phyloP scores from a whole-genome alignment of 169 alveolate genomes.

The Eimeria nieschulzi region DNA sequence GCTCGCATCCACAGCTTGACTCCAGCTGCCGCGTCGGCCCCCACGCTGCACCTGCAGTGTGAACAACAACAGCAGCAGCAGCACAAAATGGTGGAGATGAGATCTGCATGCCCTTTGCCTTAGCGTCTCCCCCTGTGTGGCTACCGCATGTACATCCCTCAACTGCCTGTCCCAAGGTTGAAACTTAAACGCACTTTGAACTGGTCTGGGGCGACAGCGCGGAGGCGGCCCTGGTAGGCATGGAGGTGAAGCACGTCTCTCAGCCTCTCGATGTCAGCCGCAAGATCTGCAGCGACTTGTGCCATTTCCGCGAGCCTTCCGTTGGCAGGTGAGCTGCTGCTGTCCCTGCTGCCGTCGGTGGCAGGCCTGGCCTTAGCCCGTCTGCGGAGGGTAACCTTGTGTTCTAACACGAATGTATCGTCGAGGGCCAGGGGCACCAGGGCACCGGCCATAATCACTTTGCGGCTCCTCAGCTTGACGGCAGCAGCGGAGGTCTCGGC shows the following conservation, averaged over 20 bases:
- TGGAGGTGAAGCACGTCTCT: conserved; percentile 33
- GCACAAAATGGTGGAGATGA: neutral
- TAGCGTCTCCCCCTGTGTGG: neutral
- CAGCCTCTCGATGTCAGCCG: conserved; percentile 26
- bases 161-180: neutral
- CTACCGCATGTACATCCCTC: neutral
- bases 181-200: conserved; percentile 1
- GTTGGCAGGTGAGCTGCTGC: neutral
- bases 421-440: conserved; percentile 71
- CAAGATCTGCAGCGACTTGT: neutral
- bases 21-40: conserved; percentile 55
- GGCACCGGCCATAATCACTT: conserved; percentile 62
- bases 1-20: conserved; percentile 42
- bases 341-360: neutral
- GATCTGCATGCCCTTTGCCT: neutral
- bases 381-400: conserved; percentile 56
- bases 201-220: conserved; percentile 32
- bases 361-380: neutral
- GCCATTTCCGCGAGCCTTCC: neutral
- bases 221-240: conserved; percentile 46
- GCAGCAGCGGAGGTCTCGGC: conserved; percentile 16
- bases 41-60: conserved; percentile 51
- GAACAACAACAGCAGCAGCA: neutral
- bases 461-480: conserved; percentile 8
- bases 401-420: conserved; percentile 53